Evolutionary conservation across 2,329 filamentous ascomycete species (phyloP).

Genomic region (Sclerotinia spermophila): DNA sequence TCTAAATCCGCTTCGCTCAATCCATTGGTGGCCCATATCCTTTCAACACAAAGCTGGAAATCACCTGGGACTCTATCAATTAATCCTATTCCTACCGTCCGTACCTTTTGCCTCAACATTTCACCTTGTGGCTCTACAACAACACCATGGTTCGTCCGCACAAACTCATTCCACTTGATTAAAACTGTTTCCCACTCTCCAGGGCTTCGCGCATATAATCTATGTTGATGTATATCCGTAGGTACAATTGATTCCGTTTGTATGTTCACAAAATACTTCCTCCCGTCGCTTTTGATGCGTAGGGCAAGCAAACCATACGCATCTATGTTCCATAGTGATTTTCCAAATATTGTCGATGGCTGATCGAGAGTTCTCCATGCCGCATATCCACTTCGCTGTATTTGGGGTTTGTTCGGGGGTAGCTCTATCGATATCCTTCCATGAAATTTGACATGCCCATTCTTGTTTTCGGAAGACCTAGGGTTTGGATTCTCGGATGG

Average conservation of each 20-base stretch:
- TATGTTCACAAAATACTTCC: conserved; percentile 91
- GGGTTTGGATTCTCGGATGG: conserved; percentile 24
- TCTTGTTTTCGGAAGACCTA: conserved; percentile 34
- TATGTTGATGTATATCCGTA: conserved; percentile 94
- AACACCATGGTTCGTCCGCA: conserved; percentile 87
- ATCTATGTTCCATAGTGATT: conserved; percentile 82
- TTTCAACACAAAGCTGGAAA: conserved; percentile 81
- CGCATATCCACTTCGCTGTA: conserved; percentile 81
- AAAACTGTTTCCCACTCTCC: conserved; percentile 95
- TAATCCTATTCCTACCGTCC: conserved; percentile 79
- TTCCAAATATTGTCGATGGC: conserved; percentile 77
- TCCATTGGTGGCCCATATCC: conserved; percentile 83
- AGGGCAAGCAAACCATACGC: conserved; percentile 84
- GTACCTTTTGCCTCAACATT: conserved; percentile 80
- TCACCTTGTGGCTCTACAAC: conserved; percentile 92
- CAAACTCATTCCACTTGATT: conserved; percentile 88
- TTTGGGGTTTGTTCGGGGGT: conserved; percentile 67
- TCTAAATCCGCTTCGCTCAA: conserved; percentile 26
- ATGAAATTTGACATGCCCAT: conserved; percentile 73
- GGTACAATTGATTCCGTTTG: conserved; percentile 92
- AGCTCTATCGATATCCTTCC: conserved; percentile 84
- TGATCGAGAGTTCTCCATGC: conserved; percentile 83
- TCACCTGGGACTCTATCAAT: conserved; percentile 86
- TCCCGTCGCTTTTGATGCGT: conserved; percentile 83
- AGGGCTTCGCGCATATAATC: conserved; percentile 72